A percentile compares a stretch with the other conserved stretches of the same genome.
These are phyloP conservation scores for Epithele typhae DNA, from an alignment of 768 basidiomycete species.

Conservation along the genomic window DNA sequence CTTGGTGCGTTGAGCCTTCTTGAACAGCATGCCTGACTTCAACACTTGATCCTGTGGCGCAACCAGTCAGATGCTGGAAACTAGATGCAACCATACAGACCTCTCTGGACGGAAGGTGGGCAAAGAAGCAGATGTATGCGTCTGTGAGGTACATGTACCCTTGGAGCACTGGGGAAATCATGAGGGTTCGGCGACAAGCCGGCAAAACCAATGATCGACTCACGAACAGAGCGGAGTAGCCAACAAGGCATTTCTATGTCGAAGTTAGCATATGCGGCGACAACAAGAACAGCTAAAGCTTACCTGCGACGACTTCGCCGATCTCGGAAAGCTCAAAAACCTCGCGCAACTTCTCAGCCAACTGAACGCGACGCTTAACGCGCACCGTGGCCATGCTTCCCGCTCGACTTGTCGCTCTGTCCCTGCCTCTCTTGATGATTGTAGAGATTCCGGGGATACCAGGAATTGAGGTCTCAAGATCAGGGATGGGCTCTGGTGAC, in stretches of 20 bases:
- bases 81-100: slow-evolving; percentile 35
- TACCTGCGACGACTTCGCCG: slow-evolving; percentile 81
- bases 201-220: slow-evolving; percentile 32
- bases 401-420: slow-evolving; percentile 8
- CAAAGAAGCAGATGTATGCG: slow-evolving; percentile 93
- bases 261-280: slow-evolving; percentile 22
- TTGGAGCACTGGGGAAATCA: slow-evolving; percentile 65
- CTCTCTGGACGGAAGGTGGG: slow-evolving; percentile 88
- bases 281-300: slow-evolving; percentile 19
- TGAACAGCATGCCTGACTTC: slow-evolving; percentile 87
- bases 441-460: slow-evolving; percentile 9
- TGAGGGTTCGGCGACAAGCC: slow-evolving; percentile 10
- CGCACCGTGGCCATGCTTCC: slow-evolving; percentile 75
- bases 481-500: slow-evolving; percentile 15
- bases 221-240: slow-evolving; percentile 84
- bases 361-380: slow-evolving; percentile 56
- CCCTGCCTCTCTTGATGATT: slow-evolving; percentile 4
- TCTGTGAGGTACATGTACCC: slow-evolving; percentile 97
- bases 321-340: slow-evolving; percentile 82
- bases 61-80: background rate
- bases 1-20: slow-evolving; percentile 85
- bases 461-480: slow-evolving; percentile 9
- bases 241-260: slow-evolving; percentile 87
- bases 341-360: slow-evolving; percentile 87
- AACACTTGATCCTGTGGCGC: slow-evolving; percentile 74